Evolutionary conservation across 2,329 filamentous ascomycete species (phyloP), one percentile per base, ranked within the genome.

Genomic region (Fusarium sp.): DNA sequence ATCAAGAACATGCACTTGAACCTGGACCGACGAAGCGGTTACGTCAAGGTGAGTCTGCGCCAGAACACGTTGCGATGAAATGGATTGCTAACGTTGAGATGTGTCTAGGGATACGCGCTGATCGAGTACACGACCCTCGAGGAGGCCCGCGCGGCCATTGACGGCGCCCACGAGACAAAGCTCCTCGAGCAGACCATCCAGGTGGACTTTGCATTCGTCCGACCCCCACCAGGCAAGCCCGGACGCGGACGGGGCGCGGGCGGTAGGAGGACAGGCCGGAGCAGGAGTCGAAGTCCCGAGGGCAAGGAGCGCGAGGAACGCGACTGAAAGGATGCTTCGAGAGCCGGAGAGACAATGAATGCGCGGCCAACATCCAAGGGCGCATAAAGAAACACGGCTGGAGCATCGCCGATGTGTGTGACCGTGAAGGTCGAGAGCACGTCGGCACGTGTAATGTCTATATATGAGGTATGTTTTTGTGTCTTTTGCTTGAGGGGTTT

Each of bases 1-100:
- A 94, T 97, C 80, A 95, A 95, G 88, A 97, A 97, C 80, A 82
- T 96, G 80, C 94, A 97, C 80, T 84, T 97, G 81, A 97, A 97
- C 81, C 85, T 97, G 72, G 94, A 97, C 81, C 88, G 94, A 64
- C 88, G 94, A 79, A 96, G 93, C 71, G 94, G 94, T 81, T 97
- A 96, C 80, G 94, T 96, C 77, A 97, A 97, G 92, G 94, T 94
- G 74, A 48, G 81, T 50, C 59, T 58, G 34, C 27, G 18, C 7
- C 11, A 10, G 14, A 45, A 39, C n/a, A 43, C 27, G 71, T 39
- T 56, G 25, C 54, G 27, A 6, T 6, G 16, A 5, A 57, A 61
- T 8, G 16, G 20, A 23, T 34, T 62, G 50, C 63, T 70, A 37
- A 71, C 37, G 2, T 37, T 1, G 32, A 43, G 6, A 34, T 10